Conservation (phyloP, 164 flowering plant species). For the Kingdonia uniflora region DNA sequence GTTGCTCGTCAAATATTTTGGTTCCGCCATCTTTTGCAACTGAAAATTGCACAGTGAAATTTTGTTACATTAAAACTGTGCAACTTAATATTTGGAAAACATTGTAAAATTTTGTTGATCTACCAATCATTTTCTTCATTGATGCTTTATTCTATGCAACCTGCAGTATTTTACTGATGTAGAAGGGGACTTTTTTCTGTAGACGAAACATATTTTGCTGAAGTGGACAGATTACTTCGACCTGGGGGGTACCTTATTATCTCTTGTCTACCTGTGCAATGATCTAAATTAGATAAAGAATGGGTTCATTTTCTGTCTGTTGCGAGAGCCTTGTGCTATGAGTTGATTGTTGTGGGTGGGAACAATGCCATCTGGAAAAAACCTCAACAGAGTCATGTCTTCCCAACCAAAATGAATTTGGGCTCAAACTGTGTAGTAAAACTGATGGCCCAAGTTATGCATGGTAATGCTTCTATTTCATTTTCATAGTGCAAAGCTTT, state of each 20-base stretch:
- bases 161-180: conserved; percentile 10
- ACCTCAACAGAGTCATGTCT: conserved; percentile 64
- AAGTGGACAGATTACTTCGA: conserved; percentile 86
- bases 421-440: conserved; percentile 60
- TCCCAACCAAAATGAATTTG: conserved; percentile 80
- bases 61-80: too few species aligned
- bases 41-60: too few species aligned
- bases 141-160: too few species aligned
- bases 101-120: too few species aligned
- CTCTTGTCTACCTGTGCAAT: conserved; percentile 96
- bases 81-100: too few species aligned
- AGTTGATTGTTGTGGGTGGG: conserved; percentile 85
- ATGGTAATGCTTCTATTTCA: too few species aligned
- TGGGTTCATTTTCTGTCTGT: conserved; percentile 96
- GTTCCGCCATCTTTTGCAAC: too few species aligned
- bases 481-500: too few species aligned
- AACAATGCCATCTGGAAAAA: conserved; percentile 95
- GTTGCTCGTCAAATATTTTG: too few species aligned
- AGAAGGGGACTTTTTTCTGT: conserved; percentile 20
- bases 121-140: too few species aligned
- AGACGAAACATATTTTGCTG: too few species aligned
- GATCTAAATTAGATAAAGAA: conserved; percentile 94
- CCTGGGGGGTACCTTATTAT: conserved; percentile 91
- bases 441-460: conserved; percentile 74
- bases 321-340: conserved; percentile 83